Base-by-base conservation (phyloP, 2,329 filamentous ascomycete species). In the Colletotrichum tabaci region DNA sequence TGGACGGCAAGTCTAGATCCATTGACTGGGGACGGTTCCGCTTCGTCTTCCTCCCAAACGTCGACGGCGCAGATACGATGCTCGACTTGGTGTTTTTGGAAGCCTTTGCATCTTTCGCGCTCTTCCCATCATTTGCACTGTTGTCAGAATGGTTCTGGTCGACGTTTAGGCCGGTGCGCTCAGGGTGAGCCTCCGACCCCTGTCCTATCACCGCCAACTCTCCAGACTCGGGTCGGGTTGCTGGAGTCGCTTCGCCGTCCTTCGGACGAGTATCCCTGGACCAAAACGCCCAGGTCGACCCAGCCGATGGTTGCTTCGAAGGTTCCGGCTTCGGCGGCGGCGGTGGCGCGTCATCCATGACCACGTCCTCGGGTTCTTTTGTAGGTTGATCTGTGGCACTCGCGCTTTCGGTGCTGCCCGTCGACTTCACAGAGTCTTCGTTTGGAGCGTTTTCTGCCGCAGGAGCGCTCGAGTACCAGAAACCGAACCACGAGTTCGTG, bases 261-360 rank as follows among this genome's bases (percentile, higher is more conserved):
- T 81, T 83, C 9, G 83, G 79, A 0, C 80, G 75, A 2, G 85
- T 80, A 74, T 92, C 90, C 56, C 87, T 89, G 16, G 91, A 94
- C 93, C 93, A 96, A 75, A 96, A 95, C 0, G 92, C 93, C 93
- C 93, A 96, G 0, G 91, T 93, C 0, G 93, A 92, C 15, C 88
- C 89, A 21, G 85, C 84, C 18, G 87, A 83, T 6, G 86, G 86
- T n/a, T 81, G 77, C 35, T 72, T 69, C 2, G 55, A 71, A 60
- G 55, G 50, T 35, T 74, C 56, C 44, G 77, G 72, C 10, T 79
- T 77, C 16, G 78, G 65, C 16, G 79, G 67, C 5, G 79, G 67
- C 4, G 82, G 77, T 2, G 82, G 77, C 2, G 82, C 82, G 74
- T 88, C 84, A 57, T 84, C 67, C 82, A 85, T 79, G 73, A 82